Evolutionary conservation across 768 basidiomycete genomes (phyloP).

Genomic region (Naganishia kalamii): DNA sequence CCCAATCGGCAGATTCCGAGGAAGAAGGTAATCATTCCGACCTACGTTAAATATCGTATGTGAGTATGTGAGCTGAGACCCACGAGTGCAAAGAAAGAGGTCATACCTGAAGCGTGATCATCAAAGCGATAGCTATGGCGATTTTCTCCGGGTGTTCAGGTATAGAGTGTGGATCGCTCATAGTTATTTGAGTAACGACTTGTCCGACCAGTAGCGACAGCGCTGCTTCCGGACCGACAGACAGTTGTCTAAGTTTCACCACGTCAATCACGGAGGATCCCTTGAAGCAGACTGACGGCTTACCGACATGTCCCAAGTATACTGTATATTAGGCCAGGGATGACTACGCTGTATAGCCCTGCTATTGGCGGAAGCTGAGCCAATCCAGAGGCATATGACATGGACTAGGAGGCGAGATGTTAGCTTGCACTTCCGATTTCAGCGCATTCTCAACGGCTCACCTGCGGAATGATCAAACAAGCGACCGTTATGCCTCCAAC

Average conservation of each 20-base stretch:
- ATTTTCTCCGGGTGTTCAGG: conserved; percentile 48
- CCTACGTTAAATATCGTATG: conserved; percentile 50
- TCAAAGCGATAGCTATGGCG: conserved; percentile 62
- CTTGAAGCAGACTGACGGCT: conserved; percentile 49
- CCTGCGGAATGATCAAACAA: conserved; percentile 47
- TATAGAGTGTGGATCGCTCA: conserved; percentile 51
- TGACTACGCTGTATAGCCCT: conserved; percentile 77
- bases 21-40: conserved; percentile 74
- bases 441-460: conserved; percentile 7
- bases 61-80: background rate
- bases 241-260: conserved; percentile 37
- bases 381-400: conserved; percentile 83
- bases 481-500: conserved; percentile 74
- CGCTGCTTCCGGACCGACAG: conserved; percentile 73
- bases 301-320: conserved; percentile 70
- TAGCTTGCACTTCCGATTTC: conserved; percentile 49
- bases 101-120: conserved; percentile 73
- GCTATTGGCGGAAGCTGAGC: conserved; percentile 77
- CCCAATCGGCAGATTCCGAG: conserved; percentile 83
- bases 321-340: conserved; percentile 82
- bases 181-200: conserved; percentile 65
- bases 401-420: conserved; percentile 77
- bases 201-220: conserved; percentile 81
- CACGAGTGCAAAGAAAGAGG: background rate
- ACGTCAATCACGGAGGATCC: conserved; percentile 33